phyloP scores from a whole-genome alignment of 768 basidiomycete species.

The Rubroboletus satanas region DNA sequence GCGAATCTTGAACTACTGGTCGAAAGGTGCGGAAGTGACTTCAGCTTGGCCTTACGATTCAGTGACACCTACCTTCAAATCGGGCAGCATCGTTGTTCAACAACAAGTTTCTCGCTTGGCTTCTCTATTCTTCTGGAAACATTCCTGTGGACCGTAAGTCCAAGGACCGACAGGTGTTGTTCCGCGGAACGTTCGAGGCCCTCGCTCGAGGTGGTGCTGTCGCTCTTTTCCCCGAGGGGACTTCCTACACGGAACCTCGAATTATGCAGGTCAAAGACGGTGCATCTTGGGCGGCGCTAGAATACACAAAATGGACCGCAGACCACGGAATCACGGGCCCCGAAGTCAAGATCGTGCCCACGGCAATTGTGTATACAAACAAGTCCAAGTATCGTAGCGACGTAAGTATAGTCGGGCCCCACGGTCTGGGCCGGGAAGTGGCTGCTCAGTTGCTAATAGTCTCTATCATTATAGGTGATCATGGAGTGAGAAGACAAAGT shows the following conservation, averaged over 20 bases:
- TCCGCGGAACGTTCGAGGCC: conserved; percentile 85
- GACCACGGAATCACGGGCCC: conserved; percentile 48
- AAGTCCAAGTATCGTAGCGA: conserved; percentile 92
- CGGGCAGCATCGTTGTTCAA: conserved; percentile 68
- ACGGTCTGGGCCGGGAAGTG: conserved; percentile 4
- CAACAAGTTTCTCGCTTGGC: conserved; percentile 67
- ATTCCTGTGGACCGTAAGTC: conserved; percentile 95
- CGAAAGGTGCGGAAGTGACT: conserved; percentile 60
- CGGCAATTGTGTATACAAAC: conserved; percentile 90
- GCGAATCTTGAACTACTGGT: conserved; percentile 88
- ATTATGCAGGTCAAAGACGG: conserved; percentile 95
- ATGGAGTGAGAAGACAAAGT: conserved; percentile 53
- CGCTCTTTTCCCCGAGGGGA: conserved; percentile 92
- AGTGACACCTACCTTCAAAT: conserved; percentile 16
- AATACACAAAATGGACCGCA: conserved; percentile 78
- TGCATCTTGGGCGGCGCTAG: conserved; percentile 90
- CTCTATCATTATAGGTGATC: conserved; percentile 48
- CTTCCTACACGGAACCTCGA: conserved; percentile 88
- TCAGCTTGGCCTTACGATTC: conserved; percentile 10
- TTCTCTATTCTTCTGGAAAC: conserved; percentile 89
- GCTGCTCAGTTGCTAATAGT: conserved; percentile 12
- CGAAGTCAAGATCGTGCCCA: conserved; percentile 66
- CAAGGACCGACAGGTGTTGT: conserved; percentile 85
- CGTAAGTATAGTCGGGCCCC: conserved; percentile 49
- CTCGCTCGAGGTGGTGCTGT: conserved; percentile 77